These are phyloP conservation scores for Mycena chlorophos DNA, from an alignment of 768 basidiomycete genomes.

Conservation along the genomic window DNA sequence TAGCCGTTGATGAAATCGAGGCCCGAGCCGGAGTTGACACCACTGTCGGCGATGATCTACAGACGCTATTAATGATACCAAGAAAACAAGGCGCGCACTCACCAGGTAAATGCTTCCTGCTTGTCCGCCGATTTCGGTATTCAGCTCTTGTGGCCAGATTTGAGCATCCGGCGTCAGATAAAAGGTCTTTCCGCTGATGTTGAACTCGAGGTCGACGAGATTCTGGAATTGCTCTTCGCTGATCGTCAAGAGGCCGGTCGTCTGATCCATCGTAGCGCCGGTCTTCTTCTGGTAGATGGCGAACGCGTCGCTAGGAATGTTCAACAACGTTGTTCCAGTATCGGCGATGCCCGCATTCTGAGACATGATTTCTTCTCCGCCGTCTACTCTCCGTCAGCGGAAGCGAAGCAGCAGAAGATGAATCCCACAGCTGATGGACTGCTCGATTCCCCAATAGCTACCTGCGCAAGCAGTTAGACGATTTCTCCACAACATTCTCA, in stretches of 20 bases:
- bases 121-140: conserved; percentile 28
- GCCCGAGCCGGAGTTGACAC: conserved; percentile 34
- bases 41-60: conserved; percentile 31
- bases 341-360: conserved; percentile 43
- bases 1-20: conserved; percentile 41
- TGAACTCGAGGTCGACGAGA: conserved; percentile 36
- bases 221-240: conserved; percentile 37
- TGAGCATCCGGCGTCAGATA: conserved; percentile 40
- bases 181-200: conserved; percentile 37
- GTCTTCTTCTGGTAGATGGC: conserved; percentile 31
- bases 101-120: conserved; percentile 26
- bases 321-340: conserved; percentile 41
- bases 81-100: neutral
- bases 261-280: conserved; percentile 26
- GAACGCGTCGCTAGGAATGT: conserved; percentile 34
- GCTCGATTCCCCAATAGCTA: conserved; percentile 46
- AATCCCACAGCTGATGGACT: conserved; percentile 37
- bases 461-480: neutral
- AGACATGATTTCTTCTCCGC: conserved; percentile 28
- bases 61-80: neutral
- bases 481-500: too few species aligned
- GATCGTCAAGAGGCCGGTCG: conserved; percentile 38
- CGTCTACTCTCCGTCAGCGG: neutral
- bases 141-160: conserved; percentile 30
- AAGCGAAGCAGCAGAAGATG: neutral